Evolutionary conservation across 2,329 filamentous ascomycete genomes (phyloP).

Genomic region (Dothistroma septosporum): DNA sequence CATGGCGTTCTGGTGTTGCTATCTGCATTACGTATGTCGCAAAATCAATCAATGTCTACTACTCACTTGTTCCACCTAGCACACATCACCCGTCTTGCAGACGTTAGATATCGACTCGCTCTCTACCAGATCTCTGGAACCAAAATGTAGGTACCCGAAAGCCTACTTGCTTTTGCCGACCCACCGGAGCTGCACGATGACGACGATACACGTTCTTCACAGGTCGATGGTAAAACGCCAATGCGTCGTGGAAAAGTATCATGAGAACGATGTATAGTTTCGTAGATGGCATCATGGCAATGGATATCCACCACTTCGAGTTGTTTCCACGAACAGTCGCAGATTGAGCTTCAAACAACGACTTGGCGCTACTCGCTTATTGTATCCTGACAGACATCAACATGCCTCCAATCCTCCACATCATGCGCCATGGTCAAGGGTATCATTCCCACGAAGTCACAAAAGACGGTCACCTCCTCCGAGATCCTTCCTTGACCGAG

Average conservation of each 20-base stretch:
- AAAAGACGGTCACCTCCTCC: conserved; percentile 26
- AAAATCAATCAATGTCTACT: not conserved
- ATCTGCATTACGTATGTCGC: not conserved
- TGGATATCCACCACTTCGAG: too few species aligned
- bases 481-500: conserved; percentile 28
- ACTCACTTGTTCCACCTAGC: too few species aligned
- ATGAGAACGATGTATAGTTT: not conserved
- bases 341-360: not conserved
- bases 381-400: not conserved
- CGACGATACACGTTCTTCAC: not conserved
- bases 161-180: not conserved
- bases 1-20: not conserved
- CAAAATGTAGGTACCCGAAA: not conserved
- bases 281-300: not conserved
- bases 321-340: too few species aligned
- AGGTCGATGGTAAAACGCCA: not conserved
- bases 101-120: not conserved
- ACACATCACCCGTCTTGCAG: too few species aligned
- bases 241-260: not conserved
- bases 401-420: conserved; percentile 27
- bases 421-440: conserved; percentile 33
- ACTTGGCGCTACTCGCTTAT: not conserved
- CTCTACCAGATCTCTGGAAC: not conserved
- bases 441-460: conserved; percentile 27
- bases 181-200: not conserved